Base-by-base conservation (phyloP, 805 yeast species). In the Saturnispora ahearnii region DNA sequence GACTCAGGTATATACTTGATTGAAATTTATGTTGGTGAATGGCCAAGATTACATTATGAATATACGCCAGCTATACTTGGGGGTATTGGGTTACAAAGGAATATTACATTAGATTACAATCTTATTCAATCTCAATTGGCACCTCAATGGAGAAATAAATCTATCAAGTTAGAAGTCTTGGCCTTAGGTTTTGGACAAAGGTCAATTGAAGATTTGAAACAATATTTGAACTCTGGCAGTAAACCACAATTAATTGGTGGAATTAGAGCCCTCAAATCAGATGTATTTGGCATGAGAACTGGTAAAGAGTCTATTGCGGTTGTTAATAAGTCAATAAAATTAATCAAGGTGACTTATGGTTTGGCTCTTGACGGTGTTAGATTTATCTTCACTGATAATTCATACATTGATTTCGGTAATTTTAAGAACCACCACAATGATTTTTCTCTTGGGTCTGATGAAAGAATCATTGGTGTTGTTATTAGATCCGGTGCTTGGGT, bases 401-500 rank as follows among this genome's bases (percentile, higher is more conserved):
- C 54, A 3, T 55, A 36, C 11, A 58, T 51, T 4, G 54, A 67
- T 11, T 68, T 81, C 46, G 93, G 91, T 4, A 77, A 77, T 26
- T 68, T 71, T 49, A 81, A 76, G 5, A 55, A 56, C 9, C 71
- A 77, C 51, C 81, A 72, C 53, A 60, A 81, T 0, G 89, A 83
- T 52, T 75, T 83, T 51, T 62, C 60, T 1, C 58, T 89, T n/a
- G 68, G 69, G 3, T 63, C 62, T 0, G 86, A 80, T 44, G 96
- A 91, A 61, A 51, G 55, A 9, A 68, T 91, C 7, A 62, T 71
- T 3, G 84, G 82, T 26, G 68, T 90, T 49, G 72, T 74, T 41
- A 67, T 88, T 43, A 73, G 95, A 55, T 72, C 79, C 40, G 98
- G 98, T 10, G 80, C 73, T 1, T 93, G 98, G 97, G 71, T 93